These are phyloP conservation scores for Paecilomyces formosus DNA, from an alignment of 2,329 filamentous ascomycete genomes.

Conservation along the genomic window DNA sequence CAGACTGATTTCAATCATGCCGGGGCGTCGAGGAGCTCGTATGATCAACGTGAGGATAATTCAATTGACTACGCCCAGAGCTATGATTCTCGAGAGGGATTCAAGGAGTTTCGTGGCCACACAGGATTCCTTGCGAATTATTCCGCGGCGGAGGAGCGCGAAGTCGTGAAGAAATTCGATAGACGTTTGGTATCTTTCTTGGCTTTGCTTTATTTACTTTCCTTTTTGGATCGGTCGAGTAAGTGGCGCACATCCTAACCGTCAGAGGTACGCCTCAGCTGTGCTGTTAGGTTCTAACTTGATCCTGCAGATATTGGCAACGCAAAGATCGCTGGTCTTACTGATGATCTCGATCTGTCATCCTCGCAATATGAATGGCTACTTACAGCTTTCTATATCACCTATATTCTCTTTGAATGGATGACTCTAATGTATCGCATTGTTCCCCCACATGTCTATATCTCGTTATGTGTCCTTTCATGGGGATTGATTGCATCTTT, in stretches of 20 bases:
- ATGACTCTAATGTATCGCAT: conserved; percentile 58
- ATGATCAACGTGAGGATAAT: conserved; percentile 11
- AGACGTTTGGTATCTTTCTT: conserved; percentile 71
- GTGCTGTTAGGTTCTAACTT: conserved; percentile 1
- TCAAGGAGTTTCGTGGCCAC: conserved; percentile 18
- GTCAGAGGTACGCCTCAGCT: background rate
- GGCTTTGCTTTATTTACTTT: conserved; percentile 73
- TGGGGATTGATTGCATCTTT: conserved; percentile 77
- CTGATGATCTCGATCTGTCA: conserved; percentile 47
- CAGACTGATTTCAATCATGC: conserved; percentile 24
- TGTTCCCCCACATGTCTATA: conserved; percentile 55
- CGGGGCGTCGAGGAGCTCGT: conserved; percentile 3
- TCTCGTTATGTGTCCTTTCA: conserved; percentile 54
- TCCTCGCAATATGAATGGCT: conserved; percentile 55
- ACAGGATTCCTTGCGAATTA: conserved; percentile 14
- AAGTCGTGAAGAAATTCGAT: conserved; percentile 69
- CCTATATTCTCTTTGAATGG: conserved; percentile 59
- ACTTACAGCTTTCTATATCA: conserved; percentile 56
- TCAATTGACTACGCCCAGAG: conserved; percentile 15
- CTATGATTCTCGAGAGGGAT: conserved; percentile 20
- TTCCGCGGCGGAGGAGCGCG: conserved; percentile 60
- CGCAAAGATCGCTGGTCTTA: conserved; percentile 54
- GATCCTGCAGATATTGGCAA: conserved; percentile 48
- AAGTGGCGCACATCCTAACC: conserved; percentile 20
- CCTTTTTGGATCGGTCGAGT: conserved; percentile 83